Conservation (phyloP, 2,329 filamentous ascomycete genomes). For the Huntiella bhutanensis region DNA sequence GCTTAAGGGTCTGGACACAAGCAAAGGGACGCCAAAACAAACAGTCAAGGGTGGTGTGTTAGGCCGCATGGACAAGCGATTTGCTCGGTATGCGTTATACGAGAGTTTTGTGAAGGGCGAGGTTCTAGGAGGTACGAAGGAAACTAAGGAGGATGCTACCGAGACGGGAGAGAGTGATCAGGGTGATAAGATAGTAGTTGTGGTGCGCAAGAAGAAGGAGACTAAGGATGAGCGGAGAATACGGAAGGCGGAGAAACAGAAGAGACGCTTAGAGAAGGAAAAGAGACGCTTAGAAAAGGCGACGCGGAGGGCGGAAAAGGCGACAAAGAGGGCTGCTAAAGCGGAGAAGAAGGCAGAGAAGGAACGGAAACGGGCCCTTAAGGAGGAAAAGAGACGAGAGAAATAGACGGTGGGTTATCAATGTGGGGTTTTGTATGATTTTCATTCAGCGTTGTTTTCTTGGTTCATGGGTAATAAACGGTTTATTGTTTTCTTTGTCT, state of each 20-base stretch:
- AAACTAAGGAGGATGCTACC: not conserved
- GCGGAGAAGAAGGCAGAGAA: conserved; percentile 5
- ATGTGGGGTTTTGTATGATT: not conserved
- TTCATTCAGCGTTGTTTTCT: not conserved
- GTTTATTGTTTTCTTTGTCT: conserved; percentile 12
- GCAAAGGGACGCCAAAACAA: conserved; percentile 36
- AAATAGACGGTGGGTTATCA: not conserved
- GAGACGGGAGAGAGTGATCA: not conserved
- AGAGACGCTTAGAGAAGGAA: not conserved
- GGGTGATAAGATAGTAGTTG: not conserved
- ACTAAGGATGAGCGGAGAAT: not conserved
- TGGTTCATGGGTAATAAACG: conserved; percentile 14
- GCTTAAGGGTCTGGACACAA: conserved; percentile 57
- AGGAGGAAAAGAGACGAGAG: conserved; percentile 16
- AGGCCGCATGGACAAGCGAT: conserved; percentile 35
- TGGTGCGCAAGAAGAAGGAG: not conserved
- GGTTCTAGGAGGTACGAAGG: conserved; percentile 51
- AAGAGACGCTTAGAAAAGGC: not conserved
- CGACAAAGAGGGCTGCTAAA: conserved; percentile 11
- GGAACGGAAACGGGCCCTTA: not conserved
- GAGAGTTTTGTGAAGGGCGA: conserved; percentile 72
- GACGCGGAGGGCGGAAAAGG: not conserved
- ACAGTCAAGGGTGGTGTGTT: conserved; percentile 34
- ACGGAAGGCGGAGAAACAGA: not conserved
- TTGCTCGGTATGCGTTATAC: conserved; percentile 49